phyloP scores from a whole-genome alignment of 23 red algal species.

The Pyropia haitanensis region DNA sequence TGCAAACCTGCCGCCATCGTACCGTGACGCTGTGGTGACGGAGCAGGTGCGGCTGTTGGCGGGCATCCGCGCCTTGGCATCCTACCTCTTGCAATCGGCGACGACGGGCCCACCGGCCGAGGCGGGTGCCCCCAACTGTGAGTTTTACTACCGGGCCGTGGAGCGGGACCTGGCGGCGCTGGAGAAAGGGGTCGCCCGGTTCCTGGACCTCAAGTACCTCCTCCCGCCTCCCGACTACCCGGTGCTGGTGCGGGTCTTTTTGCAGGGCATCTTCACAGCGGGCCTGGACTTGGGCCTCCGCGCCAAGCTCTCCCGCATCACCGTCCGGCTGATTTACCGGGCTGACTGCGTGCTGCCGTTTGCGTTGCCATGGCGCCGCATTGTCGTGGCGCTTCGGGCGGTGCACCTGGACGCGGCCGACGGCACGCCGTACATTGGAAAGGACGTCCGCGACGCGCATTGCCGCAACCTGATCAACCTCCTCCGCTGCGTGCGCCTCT shows the following conservation, averaged over 20 bases:
- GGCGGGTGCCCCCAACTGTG: constrained; percentile 7
- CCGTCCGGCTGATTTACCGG: constrained; percentile 27
- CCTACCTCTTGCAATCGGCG: neutral
- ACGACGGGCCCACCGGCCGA: neutral
- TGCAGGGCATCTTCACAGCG: constrained; percentile 38
- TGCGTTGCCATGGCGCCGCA: constrained; percentile 46
- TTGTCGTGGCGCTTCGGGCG: constrained; percentile 31
- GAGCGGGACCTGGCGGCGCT: constrained; percentile 65
- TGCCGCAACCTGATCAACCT: constrained; percentile 65
- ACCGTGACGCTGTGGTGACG: constrained; percentile 13
- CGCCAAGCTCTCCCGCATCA: constrained; percentile 49
- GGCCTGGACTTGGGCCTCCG: constrained; percentile 61
- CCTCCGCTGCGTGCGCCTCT: constrained; percentile 29
- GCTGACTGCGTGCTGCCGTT: constrained; percentile 28
- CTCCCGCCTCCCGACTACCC: constrained; percentile 24
- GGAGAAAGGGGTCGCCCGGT: constrained; percentile 62
- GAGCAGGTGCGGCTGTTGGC: constrained; percentile 25
- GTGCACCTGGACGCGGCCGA: constrained; percentile 62
- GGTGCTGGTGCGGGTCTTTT: constrained; percentile 15
- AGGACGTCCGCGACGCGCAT: constrained; percentile 74
- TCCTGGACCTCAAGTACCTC: constrained; percentile 57
- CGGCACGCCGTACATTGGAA: constrained; percentile 62
- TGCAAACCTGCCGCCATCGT: constrained; percentile 31
- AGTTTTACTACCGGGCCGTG: constrained; percentile 28
- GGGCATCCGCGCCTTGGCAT: constrained; percentile 26